phyloP scores from a whole-genome alignment of 2,329 filamentous ascomycete species.

The Calonectria naviculata region DNA sequence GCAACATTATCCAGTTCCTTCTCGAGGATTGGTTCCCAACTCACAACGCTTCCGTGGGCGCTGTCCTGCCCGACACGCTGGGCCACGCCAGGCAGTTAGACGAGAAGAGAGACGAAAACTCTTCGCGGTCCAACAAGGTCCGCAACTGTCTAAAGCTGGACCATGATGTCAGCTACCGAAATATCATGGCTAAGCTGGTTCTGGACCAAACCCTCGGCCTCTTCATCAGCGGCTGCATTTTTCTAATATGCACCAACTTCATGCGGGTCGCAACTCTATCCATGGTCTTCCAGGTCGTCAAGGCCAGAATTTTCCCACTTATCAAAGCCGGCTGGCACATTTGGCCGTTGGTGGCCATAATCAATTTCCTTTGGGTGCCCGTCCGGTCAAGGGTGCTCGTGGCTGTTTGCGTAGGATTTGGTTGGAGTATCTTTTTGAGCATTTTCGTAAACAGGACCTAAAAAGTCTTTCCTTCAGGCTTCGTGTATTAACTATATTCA shows the following conservation, averaged over 20 bases:
- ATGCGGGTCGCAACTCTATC: conserved; percentile 41
- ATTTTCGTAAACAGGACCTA: conserved; percentile 44
- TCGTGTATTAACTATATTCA: background rate
- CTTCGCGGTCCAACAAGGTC: background rate
- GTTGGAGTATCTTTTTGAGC: conserved; percentile 51
- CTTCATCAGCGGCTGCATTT: conserved; percentile 46
- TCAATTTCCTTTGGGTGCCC: conserved; percentile 50
- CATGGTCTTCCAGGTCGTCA: conserved; percentile 41
- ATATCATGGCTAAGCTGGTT: conserved; percentile 48
- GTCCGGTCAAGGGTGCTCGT: conserved; percentile 49
- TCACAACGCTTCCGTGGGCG: conserved; percentile 32
- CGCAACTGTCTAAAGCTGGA: conserved; percentile 33
- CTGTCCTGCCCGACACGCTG: conserved; percentile 33
- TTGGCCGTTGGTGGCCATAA: conserved; percentile 49
- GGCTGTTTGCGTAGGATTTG: conserved; percentile 48
- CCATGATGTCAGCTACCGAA: conserved; percentile 47
- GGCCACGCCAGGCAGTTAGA: conserved; percentile 27
- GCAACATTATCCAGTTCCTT: conserved; percentile 48
- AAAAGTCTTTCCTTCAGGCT: background rate
- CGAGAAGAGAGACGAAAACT: conserved; percentile 38
- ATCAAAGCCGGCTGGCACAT: conserved; percentile 50
- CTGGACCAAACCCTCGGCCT: conserved; percentile 50
- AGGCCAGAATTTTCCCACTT: conserved; percentile 42
- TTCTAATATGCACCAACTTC: conserved; percentile 50
- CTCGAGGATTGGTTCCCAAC: conserved; percentile 50